Evolutionary conservation across 805 yeast species (phyloP).

Genomic region (Blastobotrys mokoenaii): DNA sequence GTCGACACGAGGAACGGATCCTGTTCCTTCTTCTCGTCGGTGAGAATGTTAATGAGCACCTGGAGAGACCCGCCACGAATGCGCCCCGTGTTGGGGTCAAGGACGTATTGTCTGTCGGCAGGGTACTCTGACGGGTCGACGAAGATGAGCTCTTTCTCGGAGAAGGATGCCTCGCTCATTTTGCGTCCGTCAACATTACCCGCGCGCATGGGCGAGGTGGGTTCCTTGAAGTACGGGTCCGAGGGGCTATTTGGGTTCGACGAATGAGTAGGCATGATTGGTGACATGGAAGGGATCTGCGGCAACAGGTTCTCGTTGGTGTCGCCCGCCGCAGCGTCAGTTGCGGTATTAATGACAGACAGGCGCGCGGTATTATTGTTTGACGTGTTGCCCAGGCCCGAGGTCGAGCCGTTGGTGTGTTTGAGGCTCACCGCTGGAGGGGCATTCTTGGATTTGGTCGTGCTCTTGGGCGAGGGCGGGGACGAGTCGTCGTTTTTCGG

Average conservation of each 20-base stretch:
- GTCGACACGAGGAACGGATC: slow-evolving; percentile 63
- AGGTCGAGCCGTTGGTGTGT: neutral
- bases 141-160: neutral
- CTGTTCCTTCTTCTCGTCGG: slow-evolving; percentile 26
- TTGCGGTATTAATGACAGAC: too few relatives aligned
- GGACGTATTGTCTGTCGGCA: slow-evolving; percentile 6
- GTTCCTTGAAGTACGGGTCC: slow-evolving; percentile 1
- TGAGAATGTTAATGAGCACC: slow-evolving; percentile 24
- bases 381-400: neutral
- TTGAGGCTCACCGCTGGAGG: too few relatives aligned
- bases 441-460: too few relatives aligned
- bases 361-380: too few relatives aligned
- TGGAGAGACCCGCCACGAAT: slow-evolving; percentile 29
- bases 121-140: slow-evolving; percentile 3
- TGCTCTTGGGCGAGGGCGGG: neutral
- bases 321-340: neutral
- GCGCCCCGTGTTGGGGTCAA: slow-evolving; percentile 17
- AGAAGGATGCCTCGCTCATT: neutral
- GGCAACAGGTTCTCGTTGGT: slow-evolving; percentile 3
- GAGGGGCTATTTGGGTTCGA: neutral
- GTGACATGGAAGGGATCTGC: slow-evolving; percentile 7
- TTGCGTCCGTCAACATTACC: neutral
- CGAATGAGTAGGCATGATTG: slow-evolving; percentile 5
- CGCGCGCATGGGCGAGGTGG: neutral
- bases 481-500: neutral